phyloP scores from a whole-genome alignment of 352 stramenopile species.

The Lagenidium giganteum region DNA sequence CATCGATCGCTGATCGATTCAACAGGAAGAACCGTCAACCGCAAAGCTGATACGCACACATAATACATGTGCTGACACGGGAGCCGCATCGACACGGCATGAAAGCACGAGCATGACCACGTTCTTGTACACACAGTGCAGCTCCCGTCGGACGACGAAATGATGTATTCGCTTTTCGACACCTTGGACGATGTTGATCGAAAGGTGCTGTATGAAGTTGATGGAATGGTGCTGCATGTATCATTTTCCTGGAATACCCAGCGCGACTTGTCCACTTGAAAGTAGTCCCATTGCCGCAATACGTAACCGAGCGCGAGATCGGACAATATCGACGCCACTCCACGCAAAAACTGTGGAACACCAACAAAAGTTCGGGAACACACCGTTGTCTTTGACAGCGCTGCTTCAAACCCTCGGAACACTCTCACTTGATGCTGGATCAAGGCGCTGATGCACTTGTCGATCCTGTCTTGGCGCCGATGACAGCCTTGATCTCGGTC shows the following conservation, averaged over 20 bases:
- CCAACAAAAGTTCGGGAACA: not conserved
- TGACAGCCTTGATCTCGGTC: not conserved
- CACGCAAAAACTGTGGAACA: not conserved
- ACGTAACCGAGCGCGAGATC: not conserved
- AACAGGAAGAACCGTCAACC: no score
- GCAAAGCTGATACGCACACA: no score
- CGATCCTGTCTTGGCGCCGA: not conserved
- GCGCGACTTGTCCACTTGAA: not conserved
- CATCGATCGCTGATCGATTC: no score
- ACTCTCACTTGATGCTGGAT: not conserved
- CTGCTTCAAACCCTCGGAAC: not conserved
- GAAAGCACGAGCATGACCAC: slow-evolving; percentile 2
- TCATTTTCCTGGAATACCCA: not conserved
- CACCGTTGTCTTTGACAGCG: not conserved
- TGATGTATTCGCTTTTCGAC: not conserved
- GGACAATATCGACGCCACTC: not conserved
- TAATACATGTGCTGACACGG: slow-evolving; percentile 6
- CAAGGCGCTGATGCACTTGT: not conserved
- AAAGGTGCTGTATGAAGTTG: no score
- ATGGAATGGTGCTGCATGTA: no score
- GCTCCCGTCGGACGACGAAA: not conserved
- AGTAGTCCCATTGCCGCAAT: not conserved
- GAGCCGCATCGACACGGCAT: not conserved
- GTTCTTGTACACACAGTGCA: not conserved
- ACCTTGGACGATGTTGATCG: not conserved